Evolutionary conservation across 208 protist species (phyloP).

Genomic region (Tritrichomonas foetus): DNA sequence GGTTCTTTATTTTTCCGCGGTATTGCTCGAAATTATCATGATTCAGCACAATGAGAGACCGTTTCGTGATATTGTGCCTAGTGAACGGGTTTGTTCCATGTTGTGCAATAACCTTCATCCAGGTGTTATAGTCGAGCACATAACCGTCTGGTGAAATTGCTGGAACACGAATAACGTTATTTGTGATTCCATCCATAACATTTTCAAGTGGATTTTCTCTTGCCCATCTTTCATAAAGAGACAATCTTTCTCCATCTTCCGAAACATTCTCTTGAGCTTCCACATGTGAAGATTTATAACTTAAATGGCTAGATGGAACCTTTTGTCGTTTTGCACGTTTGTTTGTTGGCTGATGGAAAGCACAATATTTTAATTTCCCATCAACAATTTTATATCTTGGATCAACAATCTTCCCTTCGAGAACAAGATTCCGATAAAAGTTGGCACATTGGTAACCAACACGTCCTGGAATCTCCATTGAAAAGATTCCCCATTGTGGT

Average conservation of each 20-base stretch:
- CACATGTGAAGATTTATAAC: too few species aligned
- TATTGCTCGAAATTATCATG: constrained; percentile 7
- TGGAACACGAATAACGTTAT: background rate
- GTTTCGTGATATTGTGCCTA: background rate
- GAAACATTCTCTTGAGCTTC: too few species aligned
- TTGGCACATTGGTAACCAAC: constrained; percentile 61
- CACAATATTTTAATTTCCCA: background rate
- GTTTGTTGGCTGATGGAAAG: too few species aligned
- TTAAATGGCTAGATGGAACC: too few species aligned
- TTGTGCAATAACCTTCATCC: background rate
- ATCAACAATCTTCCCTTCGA: background rate
- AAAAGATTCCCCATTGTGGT: constrained; percentile 63
- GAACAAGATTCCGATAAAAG: constrained; percentile 1
- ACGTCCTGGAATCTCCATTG: constrained; percentile 60
- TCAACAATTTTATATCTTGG: background rate
- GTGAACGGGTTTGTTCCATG: background rate
- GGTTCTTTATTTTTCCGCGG: background rate
- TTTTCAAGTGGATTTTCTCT: background rate
- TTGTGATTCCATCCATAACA: background rate
- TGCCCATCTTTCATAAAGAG: background rate
- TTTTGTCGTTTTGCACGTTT: too few species aligned
- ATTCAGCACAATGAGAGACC: background rate
- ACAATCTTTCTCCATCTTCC: background rate
- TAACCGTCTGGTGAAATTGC: constrained; percentile 30
- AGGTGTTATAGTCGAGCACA: constrained; percentile 36